Percentiles rank a stretch among this genome's conserved stretches.
These are phyloP conservation scores for Paraleonurus japonicus DNA, from an alignment of 257 asterid species.

Conservation along the genomic window DNA sequence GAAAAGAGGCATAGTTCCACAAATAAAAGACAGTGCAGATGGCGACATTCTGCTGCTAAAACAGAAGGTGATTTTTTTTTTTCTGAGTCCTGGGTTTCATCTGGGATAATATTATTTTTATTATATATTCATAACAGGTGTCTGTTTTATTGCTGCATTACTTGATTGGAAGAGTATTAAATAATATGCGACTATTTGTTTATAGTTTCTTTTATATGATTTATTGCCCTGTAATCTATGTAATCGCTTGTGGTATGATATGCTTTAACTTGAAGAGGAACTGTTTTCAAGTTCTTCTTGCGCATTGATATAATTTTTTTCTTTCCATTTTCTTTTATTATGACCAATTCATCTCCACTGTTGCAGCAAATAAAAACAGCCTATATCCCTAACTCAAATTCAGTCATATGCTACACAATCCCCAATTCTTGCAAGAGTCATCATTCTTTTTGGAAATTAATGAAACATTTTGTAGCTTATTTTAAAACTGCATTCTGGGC, in stretches of 20 bases:
- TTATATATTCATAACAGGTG: background rate
- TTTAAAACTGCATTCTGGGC: background rate
- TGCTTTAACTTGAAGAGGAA: conserved; percentile 19
- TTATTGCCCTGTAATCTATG: conserved; percentile 8
- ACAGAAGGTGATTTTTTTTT: conserved; percentile 63
- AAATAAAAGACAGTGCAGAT: conserved; percentile 55
- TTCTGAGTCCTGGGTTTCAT: background rate
- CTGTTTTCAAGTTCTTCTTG: conserved; percentile 19
- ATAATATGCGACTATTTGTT: background rate
- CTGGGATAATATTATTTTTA: conserved; percentile 5
- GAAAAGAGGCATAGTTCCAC: conserved; percentile 82
- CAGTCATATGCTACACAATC: background rate
- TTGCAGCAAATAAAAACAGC: background rate
- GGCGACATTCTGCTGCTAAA: conserved; percentile 84
- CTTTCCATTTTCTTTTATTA: background rate
- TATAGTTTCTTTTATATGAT: background rate
- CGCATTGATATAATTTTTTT: background rate
- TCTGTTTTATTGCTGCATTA: conserved; percentile 12
- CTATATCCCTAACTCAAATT: background rate
- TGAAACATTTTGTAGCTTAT: background rate
- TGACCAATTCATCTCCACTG: background rate
- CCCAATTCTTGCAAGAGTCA: background rate
- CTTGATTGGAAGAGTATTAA: conserved; percentile 2
- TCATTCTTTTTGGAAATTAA: background rate
- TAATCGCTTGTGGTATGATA: background rate